Evolutionary conservation across 2,329 filamentous ascomycete genomes (phyloP), one percentile per base, ranked within the genome.

Genomic region (Alternaria tenuissima): DNA sequence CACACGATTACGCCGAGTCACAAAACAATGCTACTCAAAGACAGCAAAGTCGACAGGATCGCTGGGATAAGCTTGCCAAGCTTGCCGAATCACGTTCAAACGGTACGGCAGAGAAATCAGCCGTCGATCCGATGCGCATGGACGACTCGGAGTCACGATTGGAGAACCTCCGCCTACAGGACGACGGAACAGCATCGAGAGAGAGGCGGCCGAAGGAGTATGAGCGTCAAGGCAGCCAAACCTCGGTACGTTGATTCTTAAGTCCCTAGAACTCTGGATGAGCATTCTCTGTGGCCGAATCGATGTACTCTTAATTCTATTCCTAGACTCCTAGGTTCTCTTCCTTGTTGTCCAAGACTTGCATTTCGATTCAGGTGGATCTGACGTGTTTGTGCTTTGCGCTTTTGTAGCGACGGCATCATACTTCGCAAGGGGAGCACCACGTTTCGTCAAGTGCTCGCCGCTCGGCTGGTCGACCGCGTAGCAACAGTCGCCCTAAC

Each of bases 1-100:
- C 95, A 36, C 94, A 97, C 75, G 94, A 98, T 66, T 99, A 99
- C 80, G 96, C 94, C 5, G 94, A 98, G 79, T 91, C 95, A 73
- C 94, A 98, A 80, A 96, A 96, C 80, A 95, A 88, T 65, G 93
- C 94, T 4, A 89, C 91, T n/a, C 88, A 92, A 61, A 89, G 94
- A 57, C 91, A 97, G 79, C 89, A 90, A 66, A 85, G 89, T 64
- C 89, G 95, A 66, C 89, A 96, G 78, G 89, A 89, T 67, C 93
- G 94, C 76, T 99, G 95, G 95, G 93, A 94, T 55, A 89, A 89
- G 63, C 85, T 99, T 42, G 86, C 89, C 51, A 91, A 95, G 67
- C 89, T 93, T 77, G 94, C 94, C 39, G 89, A 91, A 70, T 86
- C 88, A 67, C 86, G 87, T 72, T 89, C 90, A 72, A 84, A 83